These are phyloP conservation scores for Exophiala sideris DNA, from an alignment of 2,329 filamentous ascomycete species.

Conservation along the genomic window DNA sequence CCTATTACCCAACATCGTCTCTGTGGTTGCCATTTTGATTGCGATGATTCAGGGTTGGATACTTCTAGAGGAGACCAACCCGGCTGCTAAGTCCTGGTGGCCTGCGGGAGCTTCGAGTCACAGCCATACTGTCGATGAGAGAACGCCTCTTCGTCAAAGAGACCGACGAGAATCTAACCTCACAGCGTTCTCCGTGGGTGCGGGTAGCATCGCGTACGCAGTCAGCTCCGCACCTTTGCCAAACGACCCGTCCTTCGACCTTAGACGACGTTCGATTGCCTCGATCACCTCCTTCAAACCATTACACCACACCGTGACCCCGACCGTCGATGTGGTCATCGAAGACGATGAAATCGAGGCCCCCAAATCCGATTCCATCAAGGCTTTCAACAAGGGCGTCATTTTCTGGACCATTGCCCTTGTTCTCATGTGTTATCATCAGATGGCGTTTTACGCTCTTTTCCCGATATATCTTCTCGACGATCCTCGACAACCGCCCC, in stretches of 20 bases:
- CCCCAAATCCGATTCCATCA: slow-evolving; percentile 1
- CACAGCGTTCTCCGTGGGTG: background rate
- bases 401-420: slow-evolving; percentile 43
- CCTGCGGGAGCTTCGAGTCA: background rate
- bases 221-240: slow-evolving; percentile 8
- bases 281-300: slow-evolving; percentile 17
- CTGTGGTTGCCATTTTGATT: slow-evolving; percentile 15
- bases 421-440: slow-evolving; percentile 45
- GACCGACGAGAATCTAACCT: background rate
- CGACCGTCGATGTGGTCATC: slow-evolving; percentile 2
- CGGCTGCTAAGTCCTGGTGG: background rate
- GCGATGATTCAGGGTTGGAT: slow-evolving; percentile 23
- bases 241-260: slow-evolving; percentile 20
- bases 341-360: slow-evolving; percentile 8
- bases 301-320: background rate
- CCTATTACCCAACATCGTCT: slow-evolving; percentile 25
- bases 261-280: slow-evolving; percentile 16
- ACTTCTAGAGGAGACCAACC: slow-evolving; percentile 26
- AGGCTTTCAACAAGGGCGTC: slow-evolving; percentile 26
- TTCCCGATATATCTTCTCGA: slow-evolving; percentile 46
- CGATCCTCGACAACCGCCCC: slow-evolving; percentile 24
- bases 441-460: slow-evolving; percentile 46
- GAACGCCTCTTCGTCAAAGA: slow-evolving; percentile 12
- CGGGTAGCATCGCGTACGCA: slow-evolving; percentile 6
- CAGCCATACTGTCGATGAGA: slow-evolving; percentile 10